These are phyloP conservation scores for Chondrostereum purpureum DNA, from an alignment of 1,284 basidiomycete species.

Conservation along the genomic window DNA sequence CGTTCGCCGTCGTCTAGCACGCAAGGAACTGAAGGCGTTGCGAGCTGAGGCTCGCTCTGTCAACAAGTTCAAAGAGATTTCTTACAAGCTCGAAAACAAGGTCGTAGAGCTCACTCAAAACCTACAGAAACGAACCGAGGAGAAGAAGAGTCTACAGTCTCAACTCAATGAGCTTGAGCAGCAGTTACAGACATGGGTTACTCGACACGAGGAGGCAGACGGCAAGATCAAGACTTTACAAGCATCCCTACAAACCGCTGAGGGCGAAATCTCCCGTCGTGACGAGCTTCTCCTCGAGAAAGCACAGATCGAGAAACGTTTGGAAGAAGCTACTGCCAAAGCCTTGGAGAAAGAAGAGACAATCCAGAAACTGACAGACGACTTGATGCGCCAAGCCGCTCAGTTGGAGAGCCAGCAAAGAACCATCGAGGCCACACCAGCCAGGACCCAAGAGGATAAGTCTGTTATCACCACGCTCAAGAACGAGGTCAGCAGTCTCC, in stretches of 20 bases:
- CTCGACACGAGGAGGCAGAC: constrained; percentile 88
- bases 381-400: constrained; percentile 66
- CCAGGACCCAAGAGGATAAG: constrained; percentile 70
- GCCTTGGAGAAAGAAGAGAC: constrained; percentile 80
- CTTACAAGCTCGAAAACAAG: constrained; percentile 98
- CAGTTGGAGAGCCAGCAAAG: constrained; percentile 81
- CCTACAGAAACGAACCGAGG: constrained; percentile 87
- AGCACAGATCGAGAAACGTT: constrained; percentile 72
- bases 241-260: constrained; percentile 63
- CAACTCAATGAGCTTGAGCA: constrained; percentile 78
- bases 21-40: constrained; percentile 78
- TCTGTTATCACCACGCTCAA: constrained; percentile 86
- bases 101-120: constrained; percentile 97
- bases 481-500: constrained; percentile 84
- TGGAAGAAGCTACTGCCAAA: constrained; percentile 74
- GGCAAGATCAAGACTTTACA: constrained; percentile 71
- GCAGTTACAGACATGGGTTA: constrained; percentile 80
- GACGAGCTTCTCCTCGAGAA: constrained; percentile 78
- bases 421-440: constrained; percentile 51
- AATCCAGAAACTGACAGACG: constrained; percentile 76
- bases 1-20: constrained; percentile 83
- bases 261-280: constrained; percentile 68
- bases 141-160: constrained; percentile 83
- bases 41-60: constrained; percentile 93
- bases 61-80: constrained; percentile 98